These are phyloP conservation scores for Selaginella tamariscina DNA, from an alignment of 75 land plant genomes.

Conservation along the genomic window DNA sequence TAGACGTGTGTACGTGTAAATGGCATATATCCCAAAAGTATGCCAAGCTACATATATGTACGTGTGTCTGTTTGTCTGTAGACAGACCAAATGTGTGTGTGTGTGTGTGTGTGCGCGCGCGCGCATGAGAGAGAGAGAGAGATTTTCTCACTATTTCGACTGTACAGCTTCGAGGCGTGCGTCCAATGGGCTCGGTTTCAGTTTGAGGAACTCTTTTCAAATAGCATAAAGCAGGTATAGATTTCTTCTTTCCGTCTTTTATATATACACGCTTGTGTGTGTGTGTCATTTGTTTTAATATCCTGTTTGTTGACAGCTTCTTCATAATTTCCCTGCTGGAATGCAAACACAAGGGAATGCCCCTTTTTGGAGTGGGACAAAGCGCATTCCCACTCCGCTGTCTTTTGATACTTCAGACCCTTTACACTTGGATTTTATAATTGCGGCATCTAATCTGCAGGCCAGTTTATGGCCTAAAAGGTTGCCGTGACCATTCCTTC, in stretches of 20 bases:
- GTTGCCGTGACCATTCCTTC: slow-evolving; percentile 32
- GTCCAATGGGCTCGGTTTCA: slow-evolving; percentile 50
- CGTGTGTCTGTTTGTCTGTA: background rate
- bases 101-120: too few relatives aligned
- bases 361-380: slow-evolving; percentile 52
- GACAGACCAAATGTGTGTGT: background rate
- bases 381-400: slow-evolving; percentile 31
- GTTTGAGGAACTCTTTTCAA: slow-evolving; percentile 44
- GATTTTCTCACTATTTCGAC: too few relatives aligned
- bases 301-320: background rate
- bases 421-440: slow-evolving; percentile 35
- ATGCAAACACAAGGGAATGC: slow-evolving; percentile 43
- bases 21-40: too few relatives aligned
- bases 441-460: slow-evolving; percentile 45
- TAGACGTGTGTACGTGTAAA: too few relatives aligned
- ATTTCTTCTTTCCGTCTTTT: slow-evolving; percentile 1
- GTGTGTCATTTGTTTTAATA: slow-evolving; percentile 9
- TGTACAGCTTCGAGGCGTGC: slow-evolving; percentile 46
- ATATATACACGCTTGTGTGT: background rate
- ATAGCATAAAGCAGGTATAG: slow-evolving; percentile 40
- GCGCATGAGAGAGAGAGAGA: too few relatives aligned
- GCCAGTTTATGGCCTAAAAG: slow-evolving; percentile 48
- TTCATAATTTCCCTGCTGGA: slow-evolving; percentile 35
- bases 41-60: background rate
- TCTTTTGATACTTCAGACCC: slow-evolving; percentile 28